These are phyloP conservation scores for Dioscorea cayenensis DNA, from an alignment of 116 monocot species.

Conservation along the genomic window DNA sequence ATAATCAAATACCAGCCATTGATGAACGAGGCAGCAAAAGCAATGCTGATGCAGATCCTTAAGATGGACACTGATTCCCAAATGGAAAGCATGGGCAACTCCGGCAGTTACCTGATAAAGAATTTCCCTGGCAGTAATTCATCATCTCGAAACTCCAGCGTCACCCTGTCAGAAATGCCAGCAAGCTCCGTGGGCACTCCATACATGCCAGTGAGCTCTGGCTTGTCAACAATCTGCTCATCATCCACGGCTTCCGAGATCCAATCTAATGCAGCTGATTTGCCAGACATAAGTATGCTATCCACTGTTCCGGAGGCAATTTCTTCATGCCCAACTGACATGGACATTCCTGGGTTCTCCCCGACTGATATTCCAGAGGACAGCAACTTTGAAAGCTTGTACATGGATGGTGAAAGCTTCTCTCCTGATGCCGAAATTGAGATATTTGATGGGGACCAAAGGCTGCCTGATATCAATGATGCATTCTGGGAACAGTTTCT, in stretches of 20 bases:
- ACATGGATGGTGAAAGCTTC: not conserved
- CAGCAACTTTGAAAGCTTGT: not conserved
- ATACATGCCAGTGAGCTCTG: not conserved
- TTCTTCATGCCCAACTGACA: not conserved
- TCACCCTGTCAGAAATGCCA: constrained; percentile 5
- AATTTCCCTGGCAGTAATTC: constrained; percentile 9
- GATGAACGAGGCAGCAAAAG: constrained; percentile 31
- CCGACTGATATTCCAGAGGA: not conserved
- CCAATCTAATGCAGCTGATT: not conserved
- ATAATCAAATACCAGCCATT: constrained; percentile 28
- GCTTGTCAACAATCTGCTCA: not conserved
- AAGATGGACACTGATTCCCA: constrained; percentile 23
- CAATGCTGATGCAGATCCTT: constrained; percentile 31
- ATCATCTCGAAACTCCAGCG: not conserved
- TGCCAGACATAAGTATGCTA: not conserved
- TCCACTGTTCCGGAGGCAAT: not conserved
- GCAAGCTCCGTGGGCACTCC: not conserved
- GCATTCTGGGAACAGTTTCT: constrained; percentile 46
- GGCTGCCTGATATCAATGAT: constrained; percentile 36
- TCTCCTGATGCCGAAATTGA: not conserved
- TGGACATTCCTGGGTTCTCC: constrained; percentile 4
- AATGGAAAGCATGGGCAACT: constrained; percentile 8
- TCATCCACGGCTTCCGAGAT: not conserved
- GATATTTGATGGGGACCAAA: constrained; percentile 8
- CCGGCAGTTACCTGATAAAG: constrained; percentile 11